Evolutionary conservation across 78 protist species (phyloP), one percentile per base, ranked within the genome.

Genomic region (Dictyostelium intermedium): DNA sequence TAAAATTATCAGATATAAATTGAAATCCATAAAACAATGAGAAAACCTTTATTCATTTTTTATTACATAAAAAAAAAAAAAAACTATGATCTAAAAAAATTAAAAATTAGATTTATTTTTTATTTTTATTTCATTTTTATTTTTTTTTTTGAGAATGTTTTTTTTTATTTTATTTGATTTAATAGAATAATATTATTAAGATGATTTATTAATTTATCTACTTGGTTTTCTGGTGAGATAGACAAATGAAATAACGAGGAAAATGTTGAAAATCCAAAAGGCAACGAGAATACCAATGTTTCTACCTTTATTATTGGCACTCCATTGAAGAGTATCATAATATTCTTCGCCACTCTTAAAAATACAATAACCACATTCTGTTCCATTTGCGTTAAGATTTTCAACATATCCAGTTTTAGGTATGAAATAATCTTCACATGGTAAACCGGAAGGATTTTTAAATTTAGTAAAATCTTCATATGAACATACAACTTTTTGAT

Each of bases 361-460:
- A 13, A 63, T 35, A 39, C 96, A 92, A 39, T 92, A 92, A 50
- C 96, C 96, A 53, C 96, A 92, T 20, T 84, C 20, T 0, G 37
- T n/a, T n/a, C n/a, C n/a, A n/a, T n/a, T n/a, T 11, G 5, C 18
- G 5, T 7, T 50, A 61, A 3, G 39, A 30, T 82, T 39, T 37
- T 11, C 16, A 20, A 91, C 79, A 53, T 82, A 83, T 20, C 95
- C 95, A 66, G 81, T n/a, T 41, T 0, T 1, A 7, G 91, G 60
- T 41, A 39, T 56, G 35, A 82, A 39, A 74, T 91, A 91, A 6
- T 34, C 6, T 32, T 41, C 45, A 35, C 95, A 91, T 4, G 89
- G 82, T 37, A 27, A 16, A 27, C 25, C 32, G 2, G 56, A 5
- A 18, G 95, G 95, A 20, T 81, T 20, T 2, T 35, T 27, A 63